A percentile compares a stretch with the other conserved stretches of the same genome.
Evolutionary conservation across 2,329 filamentous ascomycete species (phyloP).

Genomic region (Neobulgaria alba): DNA sequence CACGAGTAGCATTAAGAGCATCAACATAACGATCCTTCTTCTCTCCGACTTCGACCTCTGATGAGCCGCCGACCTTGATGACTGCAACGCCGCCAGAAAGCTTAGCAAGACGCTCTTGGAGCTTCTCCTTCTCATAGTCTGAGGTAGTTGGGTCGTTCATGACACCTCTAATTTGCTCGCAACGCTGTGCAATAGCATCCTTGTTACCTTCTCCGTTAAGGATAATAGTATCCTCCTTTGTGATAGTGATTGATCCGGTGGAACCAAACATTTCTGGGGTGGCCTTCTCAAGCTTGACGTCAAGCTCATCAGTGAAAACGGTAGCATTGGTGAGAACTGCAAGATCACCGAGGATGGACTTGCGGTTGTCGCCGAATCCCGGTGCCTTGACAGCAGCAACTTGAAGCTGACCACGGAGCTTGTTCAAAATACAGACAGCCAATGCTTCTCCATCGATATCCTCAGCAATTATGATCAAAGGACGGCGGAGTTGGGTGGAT

Average conservation of each 20-base stretch:
- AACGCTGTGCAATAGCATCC: conserved; percentile 86
- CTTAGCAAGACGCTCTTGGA: conserved; percentile 98
- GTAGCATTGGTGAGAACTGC: conserved; percentile 92
- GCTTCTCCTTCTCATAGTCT: conserved; percentile 99
- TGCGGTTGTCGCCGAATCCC: conserved; percentile 99
- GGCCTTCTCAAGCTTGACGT: conserved; percentile 98
- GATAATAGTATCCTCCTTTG: conserved; percentile 99
- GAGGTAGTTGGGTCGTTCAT: conserved; percentile 90
- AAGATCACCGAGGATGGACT: conserved; percentile 96
- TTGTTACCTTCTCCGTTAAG: conserved; percentile 95
- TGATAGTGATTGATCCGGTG: conserved; percentile 97
- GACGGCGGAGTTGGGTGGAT: conserved; percentile 88
- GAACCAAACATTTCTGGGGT: conserved; percentile 93
- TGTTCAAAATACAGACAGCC: conserved; percentile 98
- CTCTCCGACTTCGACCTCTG: conserved; percentile 97
- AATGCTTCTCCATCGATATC: conserved; percentile 98
- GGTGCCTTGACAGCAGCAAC: conserved; percentile 98
- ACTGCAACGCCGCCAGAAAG: conserved; percentile 97
- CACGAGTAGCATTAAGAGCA: conserved; percentile 93
- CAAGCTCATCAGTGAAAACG: conserved; percentile 97
- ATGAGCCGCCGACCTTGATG: conserved; percentile 97
- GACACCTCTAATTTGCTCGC: conserved; percentile 97
- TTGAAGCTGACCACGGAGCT: conserved; percentile 98
- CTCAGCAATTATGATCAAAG: conserved; percentile 96
- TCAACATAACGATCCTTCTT: conserved; percentile 99